Conservation (phyloP, 805 yeast species). For the Maudiozyma saulgeensis region DNA sequence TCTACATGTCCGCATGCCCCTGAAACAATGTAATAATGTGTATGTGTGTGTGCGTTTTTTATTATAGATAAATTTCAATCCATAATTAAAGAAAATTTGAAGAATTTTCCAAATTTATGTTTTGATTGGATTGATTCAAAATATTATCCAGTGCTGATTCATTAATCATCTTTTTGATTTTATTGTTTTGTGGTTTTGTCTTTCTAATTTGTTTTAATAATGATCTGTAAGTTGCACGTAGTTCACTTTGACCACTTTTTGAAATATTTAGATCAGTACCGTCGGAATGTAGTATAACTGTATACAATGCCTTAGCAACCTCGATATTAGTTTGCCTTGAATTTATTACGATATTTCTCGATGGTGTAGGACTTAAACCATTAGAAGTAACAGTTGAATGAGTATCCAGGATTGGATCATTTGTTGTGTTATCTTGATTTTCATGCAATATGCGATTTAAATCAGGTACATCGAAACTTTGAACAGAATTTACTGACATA, state of each 20-base stretch:
- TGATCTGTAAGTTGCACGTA: conserved; percentile 17
- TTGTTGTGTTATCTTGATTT: not conserved
- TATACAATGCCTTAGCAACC: conserved; percentile 26
- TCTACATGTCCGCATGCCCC: not conserved
- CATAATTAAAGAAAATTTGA: not conserved
- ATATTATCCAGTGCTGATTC: conserved; percentile 11
- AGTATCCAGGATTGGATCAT: not conserved
- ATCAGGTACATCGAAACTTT: conserved; percentile 12
- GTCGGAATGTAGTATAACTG: conserved; percentile 23
- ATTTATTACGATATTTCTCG: not conserved
- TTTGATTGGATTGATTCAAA: conserved; percentile 1
- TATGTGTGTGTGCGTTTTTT: too few relatives aligned
- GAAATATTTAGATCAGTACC: conserved; percentile 24
- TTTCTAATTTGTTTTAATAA: conserved; percentile 20
- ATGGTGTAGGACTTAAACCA: not conserved
- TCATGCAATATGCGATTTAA: conserved; percentile 8
- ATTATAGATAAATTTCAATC: too few relatives aligned
- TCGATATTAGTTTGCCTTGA: conserved; percentile 20
- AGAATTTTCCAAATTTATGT: not conserved
- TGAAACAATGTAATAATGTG: not conserved
- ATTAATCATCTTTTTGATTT: conserved; percentile 7
- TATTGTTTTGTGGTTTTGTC: conserved; percentile 10
- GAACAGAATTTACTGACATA: not conserved
- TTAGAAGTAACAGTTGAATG: not conserved
- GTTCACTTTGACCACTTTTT: conserved; percentile 19